phyloP scores from a whole-genome alignment of 345 rosid species.

The Populus deltoides region DNA sequence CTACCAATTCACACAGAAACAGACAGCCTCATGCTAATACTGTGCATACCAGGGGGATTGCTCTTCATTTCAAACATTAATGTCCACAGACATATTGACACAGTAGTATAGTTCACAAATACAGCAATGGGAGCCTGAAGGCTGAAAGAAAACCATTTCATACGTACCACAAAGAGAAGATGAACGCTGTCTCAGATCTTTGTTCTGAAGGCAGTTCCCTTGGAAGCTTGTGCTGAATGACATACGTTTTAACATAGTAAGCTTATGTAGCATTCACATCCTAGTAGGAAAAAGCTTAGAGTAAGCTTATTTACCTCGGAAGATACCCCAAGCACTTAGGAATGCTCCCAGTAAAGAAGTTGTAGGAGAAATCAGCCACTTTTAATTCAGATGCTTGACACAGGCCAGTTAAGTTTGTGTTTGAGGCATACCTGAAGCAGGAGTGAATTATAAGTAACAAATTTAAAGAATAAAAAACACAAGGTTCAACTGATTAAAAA shows the following conservation, averaged over 20 bases:
- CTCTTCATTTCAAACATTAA: background rate
- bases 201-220: conserved; percentile 77
- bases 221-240: conserved; percentile 72
- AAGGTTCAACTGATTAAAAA: background rate
- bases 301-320: conserved; percentile 51
- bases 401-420: conserved; percentile 55
- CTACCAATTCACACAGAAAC: background rate
- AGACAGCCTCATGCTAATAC: background rate
- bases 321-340: conserved; percentile 80
- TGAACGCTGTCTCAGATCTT: conserved; percentile 68
- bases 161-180: conserved; percentile 61
- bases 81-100: background rate
- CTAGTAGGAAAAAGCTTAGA: conserved; percentile 1
- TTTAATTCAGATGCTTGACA: conserved; percentile 69
- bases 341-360: conserved; percentile 77
- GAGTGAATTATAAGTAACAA: background rate
- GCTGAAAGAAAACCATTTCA: conserved; percentile 5
- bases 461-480: background rate
- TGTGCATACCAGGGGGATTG: background rate
- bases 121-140: background rate
- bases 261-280: background rate
- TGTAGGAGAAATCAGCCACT: conserved; percentile 80
- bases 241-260: conserved; percentile 6
- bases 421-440: conserved; percentile 58
- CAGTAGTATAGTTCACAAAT: background rate